phyloP scores from a whole-genome alignment of 805 yeast species.

The Lachancea kluyveri region DNA sequence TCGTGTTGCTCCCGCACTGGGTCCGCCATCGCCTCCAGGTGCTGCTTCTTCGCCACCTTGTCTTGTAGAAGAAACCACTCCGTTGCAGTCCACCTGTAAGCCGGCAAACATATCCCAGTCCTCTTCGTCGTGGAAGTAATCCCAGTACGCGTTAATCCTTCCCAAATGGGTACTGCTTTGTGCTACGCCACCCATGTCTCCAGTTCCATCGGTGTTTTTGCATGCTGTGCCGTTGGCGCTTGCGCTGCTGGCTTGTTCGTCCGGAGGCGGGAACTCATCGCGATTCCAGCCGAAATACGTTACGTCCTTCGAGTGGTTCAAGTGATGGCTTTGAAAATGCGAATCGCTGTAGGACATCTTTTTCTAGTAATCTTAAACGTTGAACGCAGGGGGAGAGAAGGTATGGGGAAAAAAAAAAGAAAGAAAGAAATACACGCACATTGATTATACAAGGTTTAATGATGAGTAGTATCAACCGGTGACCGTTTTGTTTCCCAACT shows the following conservation, averaged over 20 bases:
- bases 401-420: not conserved
- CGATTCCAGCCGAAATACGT: constrained; percentile 28
- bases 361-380: not conserved
- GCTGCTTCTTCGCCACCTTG: too few relatives aligned
- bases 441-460: too few relatives aligned
- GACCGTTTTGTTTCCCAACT: too few relatives aligned
- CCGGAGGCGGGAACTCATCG: constrained; percentile 25
- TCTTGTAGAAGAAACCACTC: too few relatives aligned
- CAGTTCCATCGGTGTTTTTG: constrained; percentile 5
- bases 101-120: constrained; percentile 25
- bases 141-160: constrained; percentile 23
- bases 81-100: constrained; percentile 22
- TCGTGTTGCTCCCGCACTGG: too few relatives aligned
- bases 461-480: too few relatives aligned
- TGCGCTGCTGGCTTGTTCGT: constrained; percentile 14
- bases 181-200: not conserved
- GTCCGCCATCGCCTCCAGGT: too few relatives aligned
- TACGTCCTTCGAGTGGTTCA: constrained; percentile 18
- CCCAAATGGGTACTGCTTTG: not conserved
- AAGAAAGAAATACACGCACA: too few relatives aligned
- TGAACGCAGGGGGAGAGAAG: constrained; percentile 1
- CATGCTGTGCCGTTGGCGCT: constrained; percentile 10
- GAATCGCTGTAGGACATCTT: constrained; percentile 21
- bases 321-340: constrained; percentile 23
- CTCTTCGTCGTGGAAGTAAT: constrained; percentile 27